These are phyloP conservation scores for Phytophthora ramorum DNA, from an alignment of 352 stramenopile species.

Conservation along the genomic window DNA sequence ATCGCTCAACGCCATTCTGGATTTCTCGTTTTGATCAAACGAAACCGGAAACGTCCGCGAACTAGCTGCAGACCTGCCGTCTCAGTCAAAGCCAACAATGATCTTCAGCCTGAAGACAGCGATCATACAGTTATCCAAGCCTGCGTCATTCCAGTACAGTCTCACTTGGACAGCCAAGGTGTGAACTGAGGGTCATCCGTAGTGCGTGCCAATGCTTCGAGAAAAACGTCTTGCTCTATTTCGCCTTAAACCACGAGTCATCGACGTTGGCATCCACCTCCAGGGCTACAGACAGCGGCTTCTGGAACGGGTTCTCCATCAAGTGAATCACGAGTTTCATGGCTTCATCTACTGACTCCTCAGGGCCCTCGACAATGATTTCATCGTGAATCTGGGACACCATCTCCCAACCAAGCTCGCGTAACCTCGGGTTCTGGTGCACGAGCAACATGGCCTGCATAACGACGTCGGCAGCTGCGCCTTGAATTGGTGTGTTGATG, in stretches of 20 bases:
- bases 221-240: slow-evolving; percentile 68
- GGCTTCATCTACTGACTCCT: slow-evolving; percentile 95
- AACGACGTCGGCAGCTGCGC: slow-evolving; percentile 97
- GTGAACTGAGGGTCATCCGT: background rate
- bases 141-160: too few species aligned
- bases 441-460: slow-evolving; percentile 99
- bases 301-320: slow-evolving; percentile 98
- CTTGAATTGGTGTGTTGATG: slow-evolving; percentile 99
- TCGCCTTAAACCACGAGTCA: slow-evolving; percentile 99
- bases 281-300: slow-evolving; percentile 88
- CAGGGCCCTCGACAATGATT: slow-evolving; percentile 99
- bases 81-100: too few species aligned
- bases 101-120: too few species aligned
- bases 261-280: slow-evolving; percentile 95
- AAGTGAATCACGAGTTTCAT: slow-evolving; percentile 87
- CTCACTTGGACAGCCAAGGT: too few species aligned
- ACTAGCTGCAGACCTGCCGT: too few species aligned
- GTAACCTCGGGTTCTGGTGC: slow-evolving; percentile 92
- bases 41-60: background rate
- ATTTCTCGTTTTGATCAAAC: background rate
- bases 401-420: slow-evolving; percentile 97
- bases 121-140: too few species aligned
- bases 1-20: slow-evolving; percentile 10
- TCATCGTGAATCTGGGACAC: slow-evolving; percentile 99
- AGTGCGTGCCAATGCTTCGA: background rate